Percentiles rank a stretch among this genome's conserved stretches.
Evolutionary conservation across 2,329 filamentous ascomycete genomes (phyloP).

Genomic region (Orbilia blumenaviensis): DNA sequence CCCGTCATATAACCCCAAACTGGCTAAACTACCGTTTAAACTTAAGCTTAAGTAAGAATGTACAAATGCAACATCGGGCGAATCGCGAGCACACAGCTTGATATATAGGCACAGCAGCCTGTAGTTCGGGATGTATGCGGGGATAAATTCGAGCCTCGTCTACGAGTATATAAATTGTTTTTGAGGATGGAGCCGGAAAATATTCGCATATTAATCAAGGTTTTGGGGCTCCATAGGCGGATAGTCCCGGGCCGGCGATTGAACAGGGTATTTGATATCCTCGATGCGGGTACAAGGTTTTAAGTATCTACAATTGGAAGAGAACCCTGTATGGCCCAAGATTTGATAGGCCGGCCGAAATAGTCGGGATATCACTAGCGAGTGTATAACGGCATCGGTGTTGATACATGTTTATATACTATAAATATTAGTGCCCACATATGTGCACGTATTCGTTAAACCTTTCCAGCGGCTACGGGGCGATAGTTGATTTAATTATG

Average conservation of each 20-base stretch:
- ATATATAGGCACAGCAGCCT: background rate
- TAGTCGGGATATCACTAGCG: too few relatives aligned
- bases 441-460: too few relatives aligned
- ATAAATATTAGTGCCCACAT: too few relatives aligned
- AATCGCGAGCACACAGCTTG: background rate
- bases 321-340: too few relatives aligned
- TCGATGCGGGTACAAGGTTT: constrained; percentile 13
- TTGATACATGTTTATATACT: too few relatives aligned
- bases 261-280: constrained; percentile 26
- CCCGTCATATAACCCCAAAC: constrained; percentile 13
- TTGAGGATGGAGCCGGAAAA: background rate
- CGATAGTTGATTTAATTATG: too few relatives aligned
- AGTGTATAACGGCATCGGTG: too few relatives aligned
- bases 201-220: constrained; percentile 2
- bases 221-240: background rate
- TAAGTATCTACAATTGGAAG: too few relatives aligned
- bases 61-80: constrained; percentile 2
- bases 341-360: too few relatives aligned
- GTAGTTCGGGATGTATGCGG: constrained; percentile 32
- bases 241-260: too few relatives aligned
- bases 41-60: constrained; percentile 21
- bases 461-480: too few relatives aligned
- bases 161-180: background rate
- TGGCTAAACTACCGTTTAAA: constrained; percentile 1
- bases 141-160: background rate